Evolutionary conservation across 352 stramenopile genomes (phyloP), one percentile per base, ranked within the genome.

Genomic region (Albugo candida): DNA sequence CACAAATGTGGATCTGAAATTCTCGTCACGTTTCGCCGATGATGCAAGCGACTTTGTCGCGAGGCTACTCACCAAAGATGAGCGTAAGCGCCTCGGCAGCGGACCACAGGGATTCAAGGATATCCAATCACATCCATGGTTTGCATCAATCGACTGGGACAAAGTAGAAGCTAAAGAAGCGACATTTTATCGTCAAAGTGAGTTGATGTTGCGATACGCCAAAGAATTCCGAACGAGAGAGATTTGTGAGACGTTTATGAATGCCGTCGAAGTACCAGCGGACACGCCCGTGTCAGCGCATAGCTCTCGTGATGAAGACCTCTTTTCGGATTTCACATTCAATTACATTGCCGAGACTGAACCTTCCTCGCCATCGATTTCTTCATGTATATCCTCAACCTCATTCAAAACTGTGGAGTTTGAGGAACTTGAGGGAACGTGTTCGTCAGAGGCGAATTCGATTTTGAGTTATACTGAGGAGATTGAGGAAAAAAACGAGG

Each of bases 11-110:
- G 75, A 86, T 51, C 52, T 88, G 47, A 81, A 82, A 45, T 88
- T 88, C 44, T 84, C 70, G 34, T 67, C 72, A 8, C 72, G 74
- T 6, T 87, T 91, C 49, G 82, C 70, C 8, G 66, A 81, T 38
- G 70, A 85, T n/a, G 67, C 73, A 18, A 86, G 85, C 57, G 75
- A 85, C 47, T 84, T 92, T 61, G 71, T 92, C 14, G 65, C 68
- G 0, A 73, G 67, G 18, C 56, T 99, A 18, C 63, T 99, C 35
- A 96, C 92, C 2, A 96, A 96, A 58, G 81, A 95, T 59, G 92
- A 96, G 19, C 65, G 66, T 10, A 54, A 81, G 45, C 75, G 95
- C 14, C 76, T 99, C 14, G 95, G 95, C 19, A 87, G 69, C 36
- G 93, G 92, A n/a, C 55, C 72, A 12, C 57, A 76, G 45, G 84